These are phyloP conservation scores for Polygonum aviculare DNA, from an alignment of 148 eudicot genomes.

Conservation along the genomic window DNA sequence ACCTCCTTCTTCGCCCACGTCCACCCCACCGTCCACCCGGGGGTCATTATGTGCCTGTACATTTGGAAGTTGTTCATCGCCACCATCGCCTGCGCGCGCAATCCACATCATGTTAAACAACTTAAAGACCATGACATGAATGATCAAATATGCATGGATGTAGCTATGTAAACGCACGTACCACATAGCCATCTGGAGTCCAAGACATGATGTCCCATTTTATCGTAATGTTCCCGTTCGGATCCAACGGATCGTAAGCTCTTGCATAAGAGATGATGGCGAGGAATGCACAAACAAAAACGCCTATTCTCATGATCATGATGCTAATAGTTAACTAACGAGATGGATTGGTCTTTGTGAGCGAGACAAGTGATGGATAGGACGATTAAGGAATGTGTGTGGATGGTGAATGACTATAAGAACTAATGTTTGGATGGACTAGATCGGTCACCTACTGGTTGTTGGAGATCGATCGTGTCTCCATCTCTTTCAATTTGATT, in stretches of 20 bases:
- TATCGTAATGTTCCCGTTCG: slow-evolving; percentile 78
- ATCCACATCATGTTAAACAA: neutral
- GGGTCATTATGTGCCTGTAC: slow-evolving; percentile 67
- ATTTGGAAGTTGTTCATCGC: slow-evolving; percentile 81
- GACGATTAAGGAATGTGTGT: neutral
- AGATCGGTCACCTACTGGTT: slow-evolving; percentile 38
- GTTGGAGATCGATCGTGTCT: slow-evolving; percentile 25
- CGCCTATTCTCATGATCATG: slow-evolving; percentile 18
- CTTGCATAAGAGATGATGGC: slow-evolving; percentile 35
- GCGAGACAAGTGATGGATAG: neutral
- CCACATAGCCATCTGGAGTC: slow-evolving; percentile 86
- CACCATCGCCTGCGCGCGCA: slow-evolving; percentile 46
- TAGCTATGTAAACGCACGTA: slow-evolving; percentile 13
- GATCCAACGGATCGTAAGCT: slow-evolving; percentile 90
- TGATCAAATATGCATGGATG: too few species aligned
- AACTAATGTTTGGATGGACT: slow-evolving; percentile 12
- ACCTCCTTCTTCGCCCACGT: slow-evolving; percentile 92
- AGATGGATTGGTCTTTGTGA: neutral
- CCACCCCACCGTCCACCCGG: slow-evolving; percentile 91
- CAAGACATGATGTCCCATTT: slow-evolving; percentile 88
- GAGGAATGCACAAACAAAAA: slow-evolving; percentile 23
- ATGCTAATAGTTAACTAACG: neutral
- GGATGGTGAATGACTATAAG: neutral
- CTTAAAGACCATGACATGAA: too few species aligned
- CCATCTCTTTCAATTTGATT: neutral